A percentile compares a stretch with the other conserved stretches of the same genome.
These are phyloP conservation scores for Tetrahymena borealis DNA, from an alignment of 73 alveolate species.

Conservation along the genomic window DNA sequence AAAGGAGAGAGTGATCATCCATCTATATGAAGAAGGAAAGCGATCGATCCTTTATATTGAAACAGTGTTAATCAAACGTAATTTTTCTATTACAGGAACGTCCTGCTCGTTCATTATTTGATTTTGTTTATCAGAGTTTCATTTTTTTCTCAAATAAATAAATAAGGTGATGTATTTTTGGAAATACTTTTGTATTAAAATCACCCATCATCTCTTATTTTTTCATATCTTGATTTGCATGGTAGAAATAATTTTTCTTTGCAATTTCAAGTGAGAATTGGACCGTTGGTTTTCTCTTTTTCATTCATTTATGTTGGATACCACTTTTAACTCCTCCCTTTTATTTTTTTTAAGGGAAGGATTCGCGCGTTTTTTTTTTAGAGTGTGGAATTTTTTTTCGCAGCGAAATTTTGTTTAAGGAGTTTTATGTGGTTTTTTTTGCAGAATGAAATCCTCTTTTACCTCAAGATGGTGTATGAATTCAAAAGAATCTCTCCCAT, in stretches of 20 bases:
- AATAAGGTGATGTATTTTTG: not conserved
- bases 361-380: not conserved
- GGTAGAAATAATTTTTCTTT: not conserved
- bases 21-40: not conserved
- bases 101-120: not conserved
- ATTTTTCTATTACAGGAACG: not conserved
- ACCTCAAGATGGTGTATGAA: conserved; percentile 50
- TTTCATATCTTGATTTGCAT: not conserved
- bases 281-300: not conserved
- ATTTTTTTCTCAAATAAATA: not conserved
- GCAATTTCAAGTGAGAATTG: not conserved
- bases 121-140: not conserved
- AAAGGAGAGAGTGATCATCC: not conserved
- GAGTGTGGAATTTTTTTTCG: not conserved
- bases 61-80: not conserved
- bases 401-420: not conserved
- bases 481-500: conserved; percentile 30
- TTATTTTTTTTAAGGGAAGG: not conserved
- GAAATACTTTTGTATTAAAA: not conserved
- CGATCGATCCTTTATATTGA: not conserved
- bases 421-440: not conserved
- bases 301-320: not conserved
- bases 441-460: conserved; percentile 7
- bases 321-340: not conserved
- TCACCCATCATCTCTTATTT: not conserved